Evolutionary conservation across 371 early-diverging fungal species (phyloP), one percentile per base, ranked within the genome.

Genomic region (Blyttiomyces sp.): DNA sequence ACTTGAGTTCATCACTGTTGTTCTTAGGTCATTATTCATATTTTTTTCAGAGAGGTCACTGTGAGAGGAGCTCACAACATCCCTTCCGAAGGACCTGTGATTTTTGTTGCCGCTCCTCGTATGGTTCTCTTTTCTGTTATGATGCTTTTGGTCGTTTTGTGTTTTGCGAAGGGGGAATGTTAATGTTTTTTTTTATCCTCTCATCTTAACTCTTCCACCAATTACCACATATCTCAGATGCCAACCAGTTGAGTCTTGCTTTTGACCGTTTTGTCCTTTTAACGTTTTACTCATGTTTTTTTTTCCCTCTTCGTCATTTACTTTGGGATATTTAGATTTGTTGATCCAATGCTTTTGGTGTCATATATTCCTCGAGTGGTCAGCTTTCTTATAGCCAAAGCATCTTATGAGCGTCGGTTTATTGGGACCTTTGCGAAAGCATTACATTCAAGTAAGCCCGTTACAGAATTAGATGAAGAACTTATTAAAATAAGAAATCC

Each of bases 71-170:
- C 84, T 27, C 92, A 95, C 70, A 77, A 84, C 59, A 86, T 97
- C 33, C 98, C 98, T 3, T 59, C 65, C 43, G 73, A 43, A 5
- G 94, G 93, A 0, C 94, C 95, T 3, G 88, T 94, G 46, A 89
- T 97, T 49, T 97, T 97, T 72, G 92, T 93, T 34, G 92, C 87
- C 2, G 96, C 93, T 1, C 96, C 96, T 17, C 98, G 96, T 81
- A 90, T 92, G 33, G 96, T 95, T 77, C 98, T 95, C 83, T 96
- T 97, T 74, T 85, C 95, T 9, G 98, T 96, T 68, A 93, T 95
- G 4, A 59, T 94, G 11, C 83, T 94, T 32, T 76, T 93, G 27
- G 75, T 89, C n/a, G n/a, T n/a, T n/a, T n/a, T n/a, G n/a, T n/a
- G n/a, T n/a, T n/a, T n/a, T n/a, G n/a, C n/a, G n/a, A n/a, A n/a